These are phyloP conservation scores for Anacardium occidentale DNA, from an alignment of 345 rosid species.

Conservation along the genomic window DNA sequence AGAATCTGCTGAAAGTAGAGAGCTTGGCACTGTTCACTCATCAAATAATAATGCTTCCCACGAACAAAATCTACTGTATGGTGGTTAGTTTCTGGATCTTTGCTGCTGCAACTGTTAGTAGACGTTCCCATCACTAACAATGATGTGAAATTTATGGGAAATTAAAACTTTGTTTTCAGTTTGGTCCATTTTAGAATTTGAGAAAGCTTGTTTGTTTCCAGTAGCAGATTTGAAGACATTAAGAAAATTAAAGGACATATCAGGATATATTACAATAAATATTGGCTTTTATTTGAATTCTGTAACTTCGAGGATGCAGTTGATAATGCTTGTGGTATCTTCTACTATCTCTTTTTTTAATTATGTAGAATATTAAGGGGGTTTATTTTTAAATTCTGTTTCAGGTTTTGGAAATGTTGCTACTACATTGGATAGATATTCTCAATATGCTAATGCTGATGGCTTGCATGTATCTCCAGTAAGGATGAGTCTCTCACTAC, in stretches of 20 bases:
- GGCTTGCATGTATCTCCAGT: constrained; percentile 58
- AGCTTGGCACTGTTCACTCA: constrained; percentile 25
- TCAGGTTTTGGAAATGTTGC: constrained; percentile 46
- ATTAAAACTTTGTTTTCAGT: not conserved
- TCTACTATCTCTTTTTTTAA: not conserved
- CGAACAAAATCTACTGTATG: constrained; percentile 38
- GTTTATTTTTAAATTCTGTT: constrained; percentile 6
- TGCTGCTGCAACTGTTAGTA: not conserved
- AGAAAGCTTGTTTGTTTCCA: not conserved
- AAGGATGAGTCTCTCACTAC: constrained; percentile 19
- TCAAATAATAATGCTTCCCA: constrained; percentile 34
- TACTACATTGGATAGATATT: constrained; percentile 48
- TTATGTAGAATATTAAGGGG: not conserved
- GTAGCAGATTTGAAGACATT: constrained; percentile 5
- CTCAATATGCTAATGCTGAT: constrained; percentile 49
- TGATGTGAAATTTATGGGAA: constrained; percentile 2
- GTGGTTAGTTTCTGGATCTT: constrained; percentile 29
- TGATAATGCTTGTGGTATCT: not conserved
- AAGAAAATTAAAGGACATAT: no score
- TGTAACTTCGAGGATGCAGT: not conserved
- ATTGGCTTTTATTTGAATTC: not conserved
- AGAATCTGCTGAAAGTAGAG: constrained; percentile 30
- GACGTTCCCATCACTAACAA: not conserved
- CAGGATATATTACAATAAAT: not conserved
- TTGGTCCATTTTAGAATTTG: not conserved